A percentile compares a stretch with the other conserved stretches of the same genome.
phyloP scores from a whole-genome alignment of 2,329 filamentous ascomycete genomes.

The Biscogniauxia sp. region DNA sequence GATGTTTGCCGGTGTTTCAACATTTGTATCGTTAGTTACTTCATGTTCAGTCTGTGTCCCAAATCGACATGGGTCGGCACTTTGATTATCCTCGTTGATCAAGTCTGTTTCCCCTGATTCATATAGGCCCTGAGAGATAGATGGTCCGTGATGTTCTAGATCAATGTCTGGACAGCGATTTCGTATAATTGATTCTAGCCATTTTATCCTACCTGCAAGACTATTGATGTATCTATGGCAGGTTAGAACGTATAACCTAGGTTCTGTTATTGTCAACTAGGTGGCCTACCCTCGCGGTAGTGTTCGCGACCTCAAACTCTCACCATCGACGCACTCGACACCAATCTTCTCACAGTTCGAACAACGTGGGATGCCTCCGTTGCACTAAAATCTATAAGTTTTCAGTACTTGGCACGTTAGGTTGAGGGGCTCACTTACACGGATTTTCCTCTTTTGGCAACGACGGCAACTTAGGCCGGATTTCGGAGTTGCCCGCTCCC shows the following conservation, averaged over 20 bases:
- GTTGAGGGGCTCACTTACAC: conserved; percentile 29
- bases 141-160: conserved; percentile 23
- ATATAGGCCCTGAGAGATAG: conserved; percentile 1
- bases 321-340: conserved; percentile 14
- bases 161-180: conserved; percentile 43
- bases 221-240: conserved; percentile 7
- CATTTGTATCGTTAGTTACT: neutral
- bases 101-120: neutral
- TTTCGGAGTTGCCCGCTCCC: conserved; percentile 7
- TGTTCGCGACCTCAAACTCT: conserved; percentile 12
- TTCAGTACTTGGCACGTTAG: neutral
- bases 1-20: neutral
- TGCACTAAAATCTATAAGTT: conserved; percentile 6
- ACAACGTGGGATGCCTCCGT: conserved; percentile 14
- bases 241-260: neutral
- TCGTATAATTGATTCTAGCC: conserved; percentile 45
- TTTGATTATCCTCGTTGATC: conserved; percentile 13
- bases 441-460: conserved; percentile 52
- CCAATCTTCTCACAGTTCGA: conserved; percentile 11
- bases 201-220: conserved; percentile 34
- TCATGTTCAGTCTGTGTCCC: neutral
- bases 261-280: neutral
- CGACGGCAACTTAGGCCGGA: conserved; percentile 13
- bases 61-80: neutral
- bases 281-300: conserved; percentile 41